phyloP scores from a whole-genome alignment of 345 rosid species.

The Angophora floribunda region DNA sequence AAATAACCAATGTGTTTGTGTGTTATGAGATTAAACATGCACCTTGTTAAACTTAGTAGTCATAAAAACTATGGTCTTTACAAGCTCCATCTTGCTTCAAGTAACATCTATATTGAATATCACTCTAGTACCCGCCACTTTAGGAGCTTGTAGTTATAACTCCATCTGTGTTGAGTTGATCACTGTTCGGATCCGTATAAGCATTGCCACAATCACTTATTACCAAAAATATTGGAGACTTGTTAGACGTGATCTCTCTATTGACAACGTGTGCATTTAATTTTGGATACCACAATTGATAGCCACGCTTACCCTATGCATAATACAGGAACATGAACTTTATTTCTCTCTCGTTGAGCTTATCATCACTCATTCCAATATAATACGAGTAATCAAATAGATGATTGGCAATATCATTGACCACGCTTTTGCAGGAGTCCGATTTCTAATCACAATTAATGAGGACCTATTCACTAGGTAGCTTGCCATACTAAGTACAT shows the following conservation, averaged over 20 bases:
- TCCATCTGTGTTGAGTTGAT: neutral
- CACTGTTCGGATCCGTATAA: rapidly evolving
- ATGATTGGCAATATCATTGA: too few species aligned
- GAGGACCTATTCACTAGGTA: neutral
- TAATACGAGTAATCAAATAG: neutral
- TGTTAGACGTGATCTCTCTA: too few species aligned
- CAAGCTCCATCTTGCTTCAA: too few species aligned
- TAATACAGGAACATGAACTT: neutral
- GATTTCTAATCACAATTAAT: neutral
- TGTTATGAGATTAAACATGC: too few species aligned
- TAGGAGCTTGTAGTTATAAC: too few species aligned
- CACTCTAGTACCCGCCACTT: too few species aligned
- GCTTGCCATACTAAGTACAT: too few species aligned
- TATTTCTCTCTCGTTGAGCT: neutral
- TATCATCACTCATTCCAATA: neutral
- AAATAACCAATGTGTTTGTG: too few species aligned
- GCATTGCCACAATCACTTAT: neutral
- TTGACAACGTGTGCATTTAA: neutral
- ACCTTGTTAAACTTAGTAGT: too few species aligned
- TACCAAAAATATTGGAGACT: too few species aligned
- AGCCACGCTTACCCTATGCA: neutral
- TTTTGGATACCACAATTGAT: neutral
- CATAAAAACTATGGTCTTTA: too few species aligned
- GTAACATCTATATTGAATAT: too few species aligned
- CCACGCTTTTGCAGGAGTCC: neutral